Base-by-base conservation (phyloP, 768 basidiomycete genomes). In the Kwoniella pini region DNA sequence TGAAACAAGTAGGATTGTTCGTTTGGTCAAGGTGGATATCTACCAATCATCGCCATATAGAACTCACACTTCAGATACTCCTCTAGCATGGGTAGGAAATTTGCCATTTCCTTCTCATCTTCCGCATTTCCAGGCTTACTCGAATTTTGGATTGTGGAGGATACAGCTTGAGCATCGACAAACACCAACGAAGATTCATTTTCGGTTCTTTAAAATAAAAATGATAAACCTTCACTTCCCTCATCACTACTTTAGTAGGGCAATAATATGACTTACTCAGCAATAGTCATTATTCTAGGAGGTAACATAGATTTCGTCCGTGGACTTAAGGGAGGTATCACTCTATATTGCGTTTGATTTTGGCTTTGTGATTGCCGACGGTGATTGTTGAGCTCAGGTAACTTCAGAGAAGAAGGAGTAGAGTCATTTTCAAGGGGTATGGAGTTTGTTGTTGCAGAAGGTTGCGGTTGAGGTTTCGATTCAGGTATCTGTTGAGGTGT, bases 21-120 rank as follows among this genome's bases (percentile, higher is more conserved):
- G n/a, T n/a, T n/a, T n/a, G n/a, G n/a, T n/a, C n/a, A n/a, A n/a
- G n/a, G n/a, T n/a, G n/a, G n/a, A n/a, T n/a, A n/a, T n/a, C n/a
- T n/a, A n/a, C n/a, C n/a, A n/a, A n/a, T n/a, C n/a, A n/a, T n/a
- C n/a, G n/a, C n/a, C n/a, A 42, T 19, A 17, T 42, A 26, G 10
- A n/a, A 68, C 76, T 54, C 45, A 77, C 78, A 44, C 19, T 61
- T 61, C 13, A 79, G 62, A 49, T 77, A 74, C 53, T 77, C 75
- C 44, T 75, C 54, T 27, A 80, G 59, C 77, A 80, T 79, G 1
- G 77, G 74, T 43, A 78, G 55, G 63, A 78, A 80, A 22, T 69
- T 72, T 24, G 66, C 77, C 69, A 78, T 72, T 50, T 79, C 74
- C 36, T 69, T 69, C 27, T 76, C 69, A 26, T 64, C 71, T 33